phyloP scores from a whole-genome alignment of 1,284 basidiomycete genomes.

The Ganoderma sinense region DNA sequence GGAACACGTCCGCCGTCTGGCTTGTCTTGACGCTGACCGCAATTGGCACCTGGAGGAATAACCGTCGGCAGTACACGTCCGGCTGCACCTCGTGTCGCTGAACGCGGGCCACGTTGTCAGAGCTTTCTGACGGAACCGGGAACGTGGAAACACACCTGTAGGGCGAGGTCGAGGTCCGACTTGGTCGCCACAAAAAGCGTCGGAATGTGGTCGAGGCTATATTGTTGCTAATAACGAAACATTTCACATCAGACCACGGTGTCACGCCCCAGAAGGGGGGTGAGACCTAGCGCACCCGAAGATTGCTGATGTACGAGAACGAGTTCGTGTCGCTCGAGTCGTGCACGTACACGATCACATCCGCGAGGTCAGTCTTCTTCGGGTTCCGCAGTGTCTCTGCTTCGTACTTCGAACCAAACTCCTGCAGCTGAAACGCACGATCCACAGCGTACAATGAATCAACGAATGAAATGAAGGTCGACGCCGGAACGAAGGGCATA shows the following conservation, averaged over 20 bases:
- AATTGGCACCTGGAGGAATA: constrained; percentile 88
- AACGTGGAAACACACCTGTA: constrained; percentile 67
- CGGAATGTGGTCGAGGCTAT: constrained; percentile 92
- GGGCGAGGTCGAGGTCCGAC: constrained; percentile 94
- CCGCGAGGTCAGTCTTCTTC: constrained; percentile 91
- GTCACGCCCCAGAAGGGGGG: not conserved
- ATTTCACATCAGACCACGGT: constrained; percentile 8
- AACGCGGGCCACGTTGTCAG: constrained; percentile 24
- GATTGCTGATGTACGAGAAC: constrained; percentile 97
- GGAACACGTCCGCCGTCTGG: constrained; percentile 91
- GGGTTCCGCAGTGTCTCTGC: constrained; percentile 88
- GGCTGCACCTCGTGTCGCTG: constrained; percentile 98
- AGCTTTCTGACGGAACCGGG: constrained; percentile 12
- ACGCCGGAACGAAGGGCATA: constrained; percentile 45
- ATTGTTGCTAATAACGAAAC: constrained; percentile 81
- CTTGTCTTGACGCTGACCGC: constrained; percentile 89
- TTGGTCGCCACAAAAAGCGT: constrained; percentile 99
- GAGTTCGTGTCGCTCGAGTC: constrained; percentile 99
- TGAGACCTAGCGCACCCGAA: constrained; percentile 70
- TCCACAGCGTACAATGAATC: not conserved
- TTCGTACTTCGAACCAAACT: constrained; percentile 96
- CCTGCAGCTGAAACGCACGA: constrained; percentile 75
- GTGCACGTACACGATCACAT: constrained; percentile 95
- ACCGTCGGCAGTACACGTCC: constrained; percentile 91
- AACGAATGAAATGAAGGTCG: constrained; percentile 1